Percentiles rank a stretch among this genome's conserved stretches.
Conservation (phyloP, 148 eudicot species). For the Vaccinium vitisidaea region DNA sequence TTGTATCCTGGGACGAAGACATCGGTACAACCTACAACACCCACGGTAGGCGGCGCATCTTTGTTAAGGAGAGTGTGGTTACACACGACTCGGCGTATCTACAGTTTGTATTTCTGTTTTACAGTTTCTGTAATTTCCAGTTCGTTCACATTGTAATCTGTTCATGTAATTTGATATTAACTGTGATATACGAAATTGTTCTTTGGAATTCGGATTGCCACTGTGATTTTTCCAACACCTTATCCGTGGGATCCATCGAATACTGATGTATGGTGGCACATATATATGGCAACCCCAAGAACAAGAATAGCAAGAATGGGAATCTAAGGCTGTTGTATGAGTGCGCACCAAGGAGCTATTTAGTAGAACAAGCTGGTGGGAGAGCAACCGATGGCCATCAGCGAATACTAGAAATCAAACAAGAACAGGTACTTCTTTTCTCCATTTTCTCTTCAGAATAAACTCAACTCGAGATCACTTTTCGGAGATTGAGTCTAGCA, state of each 20-base stretch:
- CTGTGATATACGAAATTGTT: no score
- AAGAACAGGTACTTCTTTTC: conserved; percentile 18
- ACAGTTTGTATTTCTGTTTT: no score
- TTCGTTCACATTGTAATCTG: no score
- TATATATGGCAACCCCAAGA: conserved; percentile 93
- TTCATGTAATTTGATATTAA: no score
- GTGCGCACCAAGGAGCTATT: conserved; percentile 95
- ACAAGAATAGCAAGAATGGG: conserved; percentile 85
- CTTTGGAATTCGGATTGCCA: no score
- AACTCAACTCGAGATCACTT: not conserved
- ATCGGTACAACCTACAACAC: no score
- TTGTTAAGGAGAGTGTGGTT: no score
- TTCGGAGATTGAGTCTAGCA: not conserved
- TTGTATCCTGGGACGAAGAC: no score
- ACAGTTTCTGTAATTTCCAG: no score
- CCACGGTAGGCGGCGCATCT: no score
- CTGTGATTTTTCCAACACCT: no score
- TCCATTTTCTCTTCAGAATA: not conserved
- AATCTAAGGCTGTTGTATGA: conserved; percentile 85
- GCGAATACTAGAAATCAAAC: conserved; percentile 78
- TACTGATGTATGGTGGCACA: conserved; percentile 81
- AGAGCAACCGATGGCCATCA: conserved; percentile 86
- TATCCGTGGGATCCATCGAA: conserved; percentile 89
- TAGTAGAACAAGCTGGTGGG: conserved; percentile 95
- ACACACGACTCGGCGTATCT: no score